Conservation (phyloP, 768 basidiomycete species). For the Amanita exitialis region DNA sequence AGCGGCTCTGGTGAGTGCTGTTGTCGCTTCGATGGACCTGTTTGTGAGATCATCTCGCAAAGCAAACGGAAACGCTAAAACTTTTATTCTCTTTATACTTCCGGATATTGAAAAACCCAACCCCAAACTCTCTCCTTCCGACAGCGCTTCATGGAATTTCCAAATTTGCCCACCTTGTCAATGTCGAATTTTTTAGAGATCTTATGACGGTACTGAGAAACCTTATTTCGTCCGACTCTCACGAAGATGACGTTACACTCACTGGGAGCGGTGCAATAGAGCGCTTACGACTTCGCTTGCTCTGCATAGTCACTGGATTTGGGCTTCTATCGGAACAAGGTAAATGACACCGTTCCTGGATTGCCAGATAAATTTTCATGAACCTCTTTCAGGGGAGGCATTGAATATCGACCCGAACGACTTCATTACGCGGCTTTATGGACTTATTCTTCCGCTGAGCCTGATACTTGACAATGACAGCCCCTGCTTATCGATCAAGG, state of each 20-base stretch:
- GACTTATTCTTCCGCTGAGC: conserved; percentile 68
- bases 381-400: conserved; percentile 67
- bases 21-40: neutral
- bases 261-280: conserved; percentile 21
- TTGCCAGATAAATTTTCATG: neutral
- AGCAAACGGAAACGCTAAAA: conserved; percentile 99
- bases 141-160: conserved; percentile 88
- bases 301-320: conserved; percentile 94
- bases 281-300: conserved; percentile 49
- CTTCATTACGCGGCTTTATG: conserved; percentile 79
- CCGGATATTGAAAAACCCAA: conserved; percentile 82
- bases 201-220: conserved; percentile 78
- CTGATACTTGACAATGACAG: conserved; percentile 57
- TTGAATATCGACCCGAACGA: conserved; percentile 91
- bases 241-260: conserved; percentile 29
- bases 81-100: conserved; percentile 96
- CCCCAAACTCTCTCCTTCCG: conserved; percentile 69
- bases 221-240: conserved; percentile 47
- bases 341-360: neutral
- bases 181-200: conserved; percentile 97
- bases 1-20: conserved; percentile 55
- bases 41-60: conserved; percentile 1
- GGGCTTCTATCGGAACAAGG: conserved; percentile 96
- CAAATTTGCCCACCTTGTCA: conserved; percentile 91
- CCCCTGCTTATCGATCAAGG: conserved; percentile 16